Percentiles rank a stretch among this genome's conserved stretches.
Conservation (phyloP, 2,329 filamentous ascomycete genomes). For the Ustulina deusta region DNA sequence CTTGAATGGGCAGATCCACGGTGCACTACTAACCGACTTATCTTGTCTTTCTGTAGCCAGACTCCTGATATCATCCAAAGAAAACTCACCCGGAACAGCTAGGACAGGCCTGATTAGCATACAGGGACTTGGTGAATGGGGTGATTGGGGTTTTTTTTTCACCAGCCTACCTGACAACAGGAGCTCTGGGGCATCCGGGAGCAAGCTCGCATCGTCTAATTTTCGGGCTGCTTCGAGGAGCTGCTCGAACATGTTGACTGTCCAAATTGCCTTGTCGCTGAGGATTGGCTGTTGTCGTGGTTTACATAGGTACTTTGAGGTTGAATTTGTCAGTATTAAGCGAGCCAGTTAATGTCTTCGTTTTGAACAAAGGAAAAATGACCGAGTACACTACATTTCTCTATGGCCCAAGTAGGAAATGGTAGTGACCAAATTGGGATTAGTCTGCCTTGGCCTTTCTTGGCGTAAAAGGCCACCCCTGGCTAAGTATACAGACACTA, state of each 20-base stretch:
- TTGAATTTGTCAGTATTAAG: too few relatives aligned
- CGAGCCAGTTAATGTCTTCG: too few relatives aligned
- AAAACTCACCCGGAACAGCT: constrained; percentile 34
- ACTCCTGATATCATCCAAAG: constrained; percentile 23
- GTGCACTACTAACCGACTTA: constrained; percentile 29
- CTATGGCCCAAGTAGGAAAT: too few relatives aligned
- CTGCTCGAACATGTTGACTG: constrained; percentile 33
- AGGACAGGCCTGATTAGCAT: constrained; percentile 23
- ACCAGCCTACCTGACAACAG: constrained; percentile 30
- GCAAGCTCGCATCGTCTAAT: constrained; percentile 20
- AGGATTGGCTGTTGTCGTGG: background rate
- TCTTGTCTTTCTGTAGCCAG: constrained; percentile 24
- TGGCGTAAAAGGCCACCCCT: too few relatives aligned
- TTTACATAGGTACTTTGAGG: constrained; percentile 7
- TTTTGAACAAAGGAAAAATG: too few relatives aligned
- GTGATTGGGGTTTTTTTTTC: background rate
- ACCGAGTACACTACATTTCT: too few relatives aligned
- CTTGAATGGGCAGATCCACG: background rate
- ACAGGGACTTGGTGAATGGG: background rate
- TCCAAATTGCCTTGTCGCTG: background rate
- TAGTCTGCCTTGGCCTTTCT: too few relatives aligned
- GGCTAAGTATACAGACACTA: too few relatives aligned
- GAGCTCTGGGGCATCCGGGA: constrained; percentile 28
- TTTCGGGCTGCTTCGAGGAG: constrained; percentile 31
- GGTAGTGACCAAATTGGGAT: too few relatives aligned